These are phyloP conservation scores for Hericium alpestre DNA, from an alignment of 768 basidiomycete genomes.

Conservation along the genomic window DNA sequence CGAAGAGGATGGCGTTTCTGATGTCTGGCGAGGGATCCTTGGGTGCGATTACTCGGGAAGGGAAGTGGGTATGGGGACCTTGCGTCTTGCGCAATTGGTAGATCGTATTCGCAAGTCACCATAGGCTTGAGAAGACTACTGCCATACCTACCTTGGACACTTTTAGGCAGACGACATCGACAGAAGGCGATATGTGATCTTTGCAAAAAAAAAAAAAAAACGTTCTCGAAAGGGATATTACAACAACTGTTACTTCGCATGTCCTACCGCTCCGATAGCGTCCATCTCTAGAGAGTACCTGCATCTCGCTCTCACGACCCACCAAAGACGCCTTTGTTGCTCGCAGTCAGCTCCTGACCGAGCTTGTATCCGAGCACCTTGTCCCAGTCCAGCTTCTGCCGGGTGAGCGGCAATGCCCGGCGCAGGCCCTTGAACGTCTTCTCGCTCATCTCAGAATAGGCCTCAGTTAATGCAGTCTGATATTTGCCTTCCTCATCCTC, in stretches of 20 bases:
- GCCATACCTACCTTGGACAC: too few relatives aligned
- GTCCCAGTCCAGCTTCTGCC: conserved; percentile 95
- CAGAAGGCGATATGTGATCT: too few relatives aligned
- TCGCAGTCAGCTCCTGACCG: conserved; percentile 64
- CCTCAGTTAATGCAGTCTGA: conserved; percentile 67
- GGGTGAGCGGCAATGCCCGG: conserved; percentile 82
- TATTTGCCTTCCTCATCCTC: conserved; percentile 73
- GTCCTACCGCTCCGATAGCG: not conserved
- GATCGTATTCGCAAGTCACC: not conserved
- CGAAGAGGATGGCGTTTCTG: conserved; percentile 63
- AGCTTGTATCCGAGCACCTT: conserved; percentile 63
- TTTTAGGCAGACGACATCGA: too few relatives aligned
- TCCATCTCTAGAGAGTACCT: too few relatives aligned
- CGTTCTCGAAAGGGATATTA: too few relatives aligned
- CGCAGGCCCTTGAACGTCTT: conserved; percentile 88
- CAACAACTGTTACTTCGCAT: not conserved
- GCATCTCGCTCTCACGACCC: conserved; percentile 13
- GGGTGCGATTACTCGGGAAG: conserved; percentile 29
- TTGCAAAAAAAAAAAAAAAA: too few relatives aligned
- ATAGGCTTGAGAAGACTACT: not conserved
- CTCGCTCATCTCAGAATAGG: conserved; percentile 85
- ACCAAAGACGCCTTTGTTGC: conserved; percentile 41
- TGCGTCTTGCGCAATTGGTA: not conserved
- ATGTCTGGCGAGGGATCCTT: conserved; percentile 51
- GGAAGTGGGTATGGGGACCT: not conserved